Percentiles rank a stretch among this genome's conserved stretches.
These are phyloP conservation scores for Aureobasidium vineae DNA, from an alignment of 2,329 filamentous ascomycete genomes.

Conservation along the genomic window DNA sequence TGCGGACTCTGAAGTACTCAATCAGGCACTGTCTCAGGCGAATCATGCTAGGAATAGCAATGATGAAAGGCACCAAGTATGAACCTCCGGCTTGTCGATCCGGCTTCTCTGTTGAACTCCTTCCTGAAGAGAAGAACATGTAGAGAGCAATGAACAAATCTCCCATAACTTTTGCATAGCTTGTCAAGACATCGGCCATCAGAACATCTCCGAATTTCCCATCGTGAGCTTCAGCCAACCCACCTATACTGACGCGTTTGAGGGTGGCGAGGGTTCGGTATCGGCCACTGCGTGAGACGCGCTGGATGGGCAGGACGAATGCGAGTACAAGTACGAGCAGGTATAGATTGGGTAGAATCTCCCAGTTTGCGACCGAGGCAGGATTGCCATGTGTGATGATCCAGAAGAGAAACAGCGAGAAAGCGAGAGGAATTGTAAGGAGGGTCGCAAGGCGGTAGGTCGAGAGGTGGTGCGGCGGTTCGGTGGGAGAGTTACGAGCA, in stretches of 20 bases:
- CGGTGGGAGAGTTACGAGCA: slow-evolving; percentile 64
- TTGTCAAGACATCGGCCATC: slow-evolving; percentile 89
- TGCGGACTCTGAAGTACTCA: slow-evolving; percentile 73
- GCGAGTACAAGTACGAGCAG: slow-evolving; percentile 69
- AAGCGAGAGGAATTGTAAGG: slow-evolving; percentile 66
- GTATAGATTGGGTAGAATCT: slow-evolving; percentile 83
- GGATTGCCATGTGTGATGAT: slow-evolving; percentile 68
- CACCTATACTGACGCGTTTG: slow-evolving; percentile 76
- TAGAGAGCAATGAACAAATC: slow-evolving; percentile 86
- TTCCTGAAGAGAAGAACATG: slow-evolving; percentile 76
- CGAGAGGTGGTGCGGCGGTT: slow-evolving; percentile 73
- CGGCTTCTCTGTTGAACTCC: slow-evolving; percentile 74
- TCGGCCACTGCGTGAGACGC: slow-evolving; percentile 67
- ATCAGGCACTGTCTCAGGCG: slow-evolving; percentile 89
- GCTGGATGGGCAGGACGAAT: slow-evolving; percentile 67
- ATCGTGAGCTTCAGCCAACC: slow-evolving; percentile 79
- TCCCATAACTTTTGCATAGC: slow-evolving; percentile 87
- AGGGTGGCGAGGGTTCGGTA: slow-evolving; percentile 72
- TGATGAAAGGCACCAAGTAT: slow-evolving; percentile 77
- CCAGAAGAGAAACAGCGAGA: slow-evolving; percentile 83
- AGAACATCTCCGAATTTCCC: slow-evolving; percentile 95
- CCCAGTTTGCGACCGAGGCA: slow-evolving; percentile 69
- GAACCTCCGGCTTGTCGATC: slow-evolving; percentile 78
- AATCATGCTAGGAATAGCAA: slow-evolving; percentile 78
- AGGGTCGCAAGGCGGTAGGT: slow-evolving; percentile 81